Conservation (phyloP, 352 stramenopile species). For the Saprolegnia parasitica region DNA sequence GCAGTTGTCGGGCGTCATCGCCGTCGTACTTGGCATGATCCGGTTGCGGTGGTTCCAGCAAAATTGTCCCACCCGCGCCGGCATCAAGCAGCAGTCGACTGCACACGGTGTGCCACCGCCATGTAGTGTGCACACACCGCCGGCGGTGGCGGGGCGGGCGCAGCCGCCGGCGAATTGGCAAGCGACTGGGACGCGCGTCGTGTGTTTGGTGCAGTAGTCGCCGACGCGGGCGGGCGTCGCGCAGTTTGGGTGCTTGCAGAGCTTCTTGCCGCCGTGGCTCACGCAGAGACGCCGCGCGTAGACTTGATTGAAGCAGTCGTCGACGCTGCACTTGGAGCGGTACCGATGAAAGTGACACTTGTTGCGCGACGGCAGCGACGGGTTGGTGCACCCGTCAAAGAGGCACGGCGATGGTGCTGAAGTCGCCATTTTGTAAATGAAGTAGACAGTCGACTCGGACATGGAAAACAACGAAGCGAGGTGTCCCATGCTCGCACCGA, state of each 20-base stretch:
- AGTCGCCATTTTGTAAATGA: too few relatives aligned
- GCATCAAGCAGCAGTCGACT: neutral
- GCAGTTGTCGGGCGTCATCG: neutral
- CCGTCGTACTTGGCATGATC: neutral
- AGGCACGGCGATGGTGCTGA: neutral
- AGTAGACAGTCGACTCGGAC: too few relatives aligned
- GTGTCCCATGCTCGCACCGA: too few relatives aligned
- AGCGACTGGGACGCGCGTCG: neutral
- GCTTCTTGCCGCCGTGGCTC: conserved; percentile 53
- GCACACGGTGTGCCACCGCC: neutral
- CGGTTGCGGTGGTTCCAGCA: neutral
- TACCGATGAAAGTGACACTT: conserved; percentile 10
- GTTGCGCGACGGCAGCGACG: neutral
- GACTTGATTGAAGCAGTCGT: conserved; percentile 63
- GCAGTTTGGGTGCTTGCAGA: conserved; percentile 62
- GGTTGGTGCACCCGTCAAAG: neutral
- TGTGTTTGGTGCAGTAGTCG: conserved; percentile 9
- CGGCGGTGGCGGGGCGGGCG: too few relatives aligned
- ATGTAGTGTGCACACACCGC: neutral
- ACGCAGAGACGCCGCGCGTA: conserved; percentile 72
- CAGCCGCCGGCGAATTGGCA: neutral
- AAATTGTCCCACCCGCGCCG: neutral
- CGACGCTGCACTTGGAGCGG: neutral
- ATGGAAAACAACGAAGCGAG: too few relatives aligned
- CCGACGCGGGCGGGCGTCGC: conserved; percentile 53